Evolutionary conservation across 2,329 filamentous ascomycete species (phyloP).

Genomic region (Pseudonectria buxi): DNA sequence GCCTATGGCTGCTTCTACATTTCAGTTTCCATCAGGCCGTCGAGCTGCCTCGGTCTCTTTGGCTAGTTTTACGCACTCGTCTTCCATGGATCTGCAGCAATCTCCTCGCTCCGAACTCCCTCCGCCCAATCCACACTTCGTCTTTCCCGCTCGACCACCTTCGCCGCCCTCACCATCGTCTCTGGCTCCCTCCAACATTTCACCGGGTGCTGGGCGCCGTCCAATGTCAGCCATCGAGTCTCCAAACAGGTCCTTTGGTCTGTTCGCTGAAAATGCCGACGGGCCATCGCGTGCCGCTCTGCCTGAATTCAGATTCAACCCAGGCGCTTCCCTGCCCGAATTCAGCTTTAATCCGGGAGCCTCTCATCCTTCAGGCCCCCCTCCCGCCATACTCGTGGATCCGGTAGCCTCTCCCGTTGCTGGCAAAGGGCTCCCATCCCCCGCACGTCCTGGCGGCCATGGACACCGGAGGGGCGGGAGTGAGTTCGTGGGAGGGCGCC

Average conservation of each 20-base stretch:
- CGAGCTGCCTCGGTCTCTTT: constrained; percentile 13
- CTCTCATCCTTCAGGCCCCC: constrained; percentile 27
- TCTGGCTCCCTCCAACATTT: constrained; percentile 23
- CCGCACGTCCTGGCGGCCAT: constrained; percentile 55
- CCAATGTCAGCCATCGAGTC: constrained; percentile 48
- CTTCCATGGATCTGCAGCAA: constrained; percentile 9
- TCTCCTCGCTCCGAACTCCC: constrained; percentile 24
- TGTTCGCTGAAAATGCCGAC: constrained; percentile 24
- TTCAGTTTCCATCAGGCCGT: constrained; percentile 20
- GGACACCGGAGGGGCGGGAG: constrained; percentile 76
- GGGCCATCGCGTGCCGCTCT: constrained; percentile 30
- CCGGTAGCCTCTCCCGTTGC: constrained; percentile 51
- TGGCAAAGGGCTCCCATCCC: constrained; percentile 43
- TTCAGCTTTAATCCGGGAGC: constrained; percentile 49
- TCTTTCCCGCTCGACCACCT: constrained; percentile 49
- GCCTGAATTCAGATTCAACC: constrained; percentile 52
- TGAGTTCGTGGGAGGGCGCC: constrained; percentile 76
- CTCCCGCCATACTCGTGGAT: constrained; percentile 36
- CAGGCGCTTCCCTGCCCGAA: constrained; percentile 43
- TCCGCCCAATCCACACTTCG: constrained; percentile 57
- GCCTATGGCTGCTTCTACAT: constrained; percentile 18
- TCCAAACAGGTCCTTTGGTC: constrained; percentile 26
- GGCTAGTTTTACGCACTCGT: constrained; percentile 10
- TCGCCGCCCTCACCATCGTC: constrained; percentile 40
- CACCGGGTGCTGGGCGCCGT: constrained; percentile 34